Evolutionary conservation across 164 flowering plant species (phyloP).

Genomic region (Umbellularia californica): DNA sequence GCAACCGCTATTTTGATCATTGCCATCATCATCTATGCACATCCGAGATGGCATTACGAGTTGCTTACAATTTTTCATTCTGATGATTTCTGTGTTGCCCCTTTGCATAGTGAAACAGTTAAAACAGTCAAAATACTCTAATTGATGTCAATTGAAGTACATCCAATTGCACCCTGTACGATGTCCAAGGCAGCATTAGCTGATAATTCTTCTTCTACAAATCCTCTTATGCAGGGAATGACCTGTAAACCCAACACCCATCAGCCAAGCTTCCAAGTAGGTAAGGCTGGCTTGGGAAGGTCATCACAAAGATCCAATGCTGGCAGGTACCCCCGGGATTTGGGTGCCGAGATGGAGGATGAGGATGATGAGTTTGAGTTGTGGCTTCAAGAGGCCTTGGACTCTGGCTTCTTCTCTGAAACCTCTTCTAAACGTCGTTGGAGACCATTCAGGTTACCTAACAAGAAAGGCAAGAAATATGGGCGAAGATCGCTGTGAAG

Average conservation of each 20-base stretch:
- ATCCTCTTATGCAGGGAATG: slow-evolving; percentile 61
- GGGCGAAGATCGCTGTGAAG: slow-evolving; percentile 43
- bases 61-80: no score
- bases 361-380: slow-evolving; percentile 84
- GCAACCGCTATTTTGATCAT: no score
- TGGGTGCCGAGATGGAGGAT: slow-evolving; percentile 86
- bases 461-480: slow-evolving; percentile 61
- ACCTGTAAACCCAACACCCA: slow-evolving; percentile 94
- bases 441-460: slow-evolving; percentile 85
- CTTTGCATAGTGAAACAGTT: background rate
- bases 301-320: slow-evolving; percentile 64
- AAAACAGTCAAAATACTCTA: background rate
- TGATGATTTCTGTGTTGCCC: background rate
- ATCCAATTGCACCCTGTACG: background rate
- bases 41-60: no score
- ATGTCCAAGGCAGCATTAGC: background rate
- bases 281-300: slow-evolving; percentile 89
- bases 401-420: slow-evolving; percentile 90
- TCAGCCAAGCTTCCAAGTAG: slow-evolving; percentile 95
- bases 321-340: slow-evolving; percentile 75
- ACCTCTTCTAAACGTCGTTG: slow-evolving; percentile 68
- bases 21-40: no score
- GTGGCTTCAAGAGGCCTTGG: slow-evolving; percentile 96
- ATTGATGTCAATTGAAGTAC: background rate
- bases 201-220: background rate